Evolutionary conservation across 2,329 filamentous ascomycete species (phyloP).

Genomic region (Pseudogymnoascus sp.): DNA sequence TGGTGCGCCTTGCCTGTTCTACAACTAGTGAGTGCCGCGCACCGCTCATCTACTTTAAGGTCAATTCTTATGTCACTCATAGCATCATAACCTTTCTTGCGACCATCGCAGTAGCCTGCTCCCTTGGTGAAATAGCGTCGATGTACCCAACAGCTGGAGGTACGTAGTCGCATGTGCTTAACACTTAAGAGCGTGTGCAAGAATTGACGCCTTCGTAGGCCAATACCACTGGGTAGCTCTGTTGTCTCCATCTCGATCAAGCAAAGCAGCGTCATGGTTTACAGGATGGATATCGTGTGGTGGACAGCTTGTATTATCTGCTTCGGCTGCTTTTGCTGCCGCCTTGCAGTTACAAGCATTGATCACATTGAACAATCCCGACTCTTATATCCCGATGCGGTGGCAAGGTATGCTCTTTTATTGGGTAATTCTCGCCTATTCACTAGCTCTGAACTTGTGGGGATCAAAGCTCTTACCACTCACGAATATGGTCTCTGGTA

Average conservation of each 20-base stretch:
- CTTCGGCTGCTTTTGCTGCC: slow-evolving; percentile 39
- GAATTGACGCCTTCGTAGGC: slow-evolving; percentile 27
- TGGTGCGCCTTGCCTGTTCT: slow-evolving; percentile 39
- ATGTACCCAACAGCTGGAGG: slow-evolving; percentile 36
- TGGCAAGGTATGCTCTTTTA: slow-evolving; percentile 37
- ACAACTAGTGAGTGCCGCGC: slow-evolving; percentile 25
- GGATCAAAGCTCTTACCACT: neutral
- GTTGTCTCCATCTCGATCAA: slow-evolving; percentile 36
- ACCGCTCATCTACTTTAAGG: slow-evolving; percentile 17
- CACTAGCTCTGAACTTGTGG: neutral
- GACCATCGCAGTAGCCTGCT: slow-evolving; percentile 32
- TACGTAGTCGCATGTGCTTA: slow-evolving; percentile 11
- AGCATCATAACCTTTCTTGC: slow-evolving; percentile 36
- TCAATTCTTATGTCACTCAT: slow-evolving; percentile 17
- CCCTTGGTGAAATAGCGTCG: slow-evolving; percentile 36
- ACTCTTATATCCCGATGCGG: slow-evolving; percentile 32
- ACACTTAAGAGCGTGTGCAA: neutral
- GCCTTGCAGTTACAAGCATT: slow-evolving; percentile 37
- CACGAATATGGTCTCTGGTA: neutral
- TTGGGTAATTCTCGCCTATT: neutral
- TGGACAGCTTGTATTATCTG: slow-evolving; percentile 38
- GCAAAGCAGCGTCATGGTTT: slow-evolving; percentile 32
- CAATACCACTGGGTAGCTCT: slow-evolving; percentile 55
- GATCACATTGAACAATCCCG: slow-evolving; percentile 34
- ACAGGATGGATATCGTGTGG: slow-evolving; percentile 40